Conservation (phyloP, 768 basidiomycete genomes). For the Phanerochaete carnosa region DNA sequence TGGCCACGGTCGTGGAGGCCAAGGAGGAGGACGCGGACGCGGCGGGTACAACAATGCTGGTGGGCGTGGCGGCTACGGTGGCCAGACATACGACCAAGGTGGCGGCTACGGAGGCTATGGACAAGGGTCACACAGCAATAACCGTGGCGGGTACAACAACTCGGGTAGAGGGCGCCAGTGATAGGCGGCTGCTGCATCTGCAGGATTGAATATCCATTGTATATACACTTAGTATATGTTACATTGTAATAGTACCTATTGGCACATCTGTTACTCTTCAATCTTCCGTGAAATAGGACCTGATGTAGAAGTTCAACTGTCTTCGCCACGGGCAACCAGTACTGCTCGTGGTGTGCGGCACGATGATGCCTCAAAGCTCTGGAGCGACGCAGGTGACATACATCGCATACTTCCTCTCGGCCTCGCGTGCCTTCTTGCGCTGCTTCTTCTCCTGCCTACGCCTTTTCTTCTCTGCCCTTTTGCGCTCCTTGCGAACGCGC, state of each 20-base stretch:
- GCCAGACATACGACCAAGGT: slow-evolving; percentile 15
- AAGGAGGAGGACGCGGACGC: slow-evolving; percentile 25
- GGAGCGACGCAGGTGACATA: slow-evolving; percentile 53
- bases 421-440: slow-evolving; percentile 54
- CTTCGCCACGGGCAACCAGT: background rate
- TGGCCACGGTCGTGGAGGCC: slow-evolving; percentile 30
- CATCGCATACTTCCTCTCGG: slow-evolving; percentile 59
- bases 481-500: slow-evolving; percentile 47
- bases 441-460: slow-evolving; percentile 63
- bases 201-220: background rate
- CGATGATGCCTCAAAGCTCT: slow-evolving; percentile 5
- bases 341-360: background rate
- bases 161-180: slow-evolving; percentile 46
- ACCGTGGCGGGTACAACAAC: slow-evolving; percentile 21
- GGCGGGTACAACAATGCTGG: slow-evolving; percentile 33
- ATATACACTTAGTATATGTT: background rate
- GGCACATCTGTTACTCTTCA: slow-evolving; percentile 1
- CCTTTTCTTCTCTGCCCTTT: slow-evolving; percentile 57
- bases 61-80: slow-evolving; percentile 17
- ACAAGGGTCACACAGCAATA: slow-evolving; percentile 14
- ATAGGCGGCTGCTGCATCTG: slow-evolving; percentile 21
- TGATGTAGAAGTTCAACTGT: background rate
- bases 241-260: slow-evolving; percentile 12
- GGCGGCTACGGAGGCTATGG: slow-evolving; percentile 35
- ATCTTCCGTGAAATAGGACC: background rate